Evolutionary conservation across 306 rosid species (phyloP).

Genomic region (Trichosanthes truncata): DNA sequence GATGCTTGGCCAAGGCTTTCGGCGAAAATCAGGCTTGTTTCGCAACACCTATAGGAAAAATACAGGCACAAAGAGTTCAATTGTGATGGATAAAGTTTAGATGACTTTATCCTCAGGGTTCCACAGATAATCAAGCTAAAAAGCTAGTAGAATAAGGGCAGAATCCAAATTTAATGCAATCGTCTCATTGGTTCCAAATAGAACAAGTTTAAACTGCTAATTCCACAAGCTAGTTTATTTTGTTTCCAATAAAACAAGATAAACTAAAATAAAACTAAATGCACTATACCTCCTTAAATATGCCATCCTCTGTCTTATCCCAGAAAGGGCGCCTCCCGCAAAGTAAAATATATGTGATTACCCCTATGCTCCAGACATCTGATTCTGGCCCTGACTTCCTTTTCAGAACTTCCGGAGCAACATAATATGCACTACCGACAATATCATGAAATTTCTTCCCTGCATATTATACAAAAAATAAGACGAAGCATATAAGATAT

Average conservation of each 20-base stretch:
- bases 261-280: slow-evolving; percentile 2
- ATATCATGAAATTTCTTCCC: slow-evolving; percentile 83
- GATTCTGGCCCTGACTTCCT: slow-evolving; percentile 99
- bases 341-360: slow-evolving; percentile 92
- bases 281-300: slow-evolving; percentile 88
- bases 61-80: slow-evolving; percentile 5
- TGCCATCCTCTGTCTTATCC: slow-evolving; percentile 99
- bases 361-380: slow-evolving; percentile 99
- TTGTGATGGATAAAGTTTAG: background rate
- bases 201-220: background rate
- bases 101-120: background rate
- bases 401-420: slow-evolving; percentile 96
- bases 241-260: background rate
- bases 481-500: slow-evolving; percentile 13
- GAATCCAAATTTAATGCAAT: background rate
- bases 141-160: background rate
- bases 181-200: background rate
- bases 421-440: slow-evolving; percentile 98
- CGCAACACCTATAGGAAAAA: slow-evolving; percentile 52
- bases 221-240: background rate
- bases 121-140: background rate
- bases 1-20: slow-evolving; percentile 92
- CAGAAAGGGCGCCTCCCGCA: slow-evolving; percentile 99
- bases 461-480: slow-evolving; percentile 27
- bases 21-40: slow-evolving; percentile 93